These are phyloP conservation scores for Neospermospora avenae DNA, from an alignment of 2,329 filamentous ascomycete species.

Conservation along the genomic window DNA sequence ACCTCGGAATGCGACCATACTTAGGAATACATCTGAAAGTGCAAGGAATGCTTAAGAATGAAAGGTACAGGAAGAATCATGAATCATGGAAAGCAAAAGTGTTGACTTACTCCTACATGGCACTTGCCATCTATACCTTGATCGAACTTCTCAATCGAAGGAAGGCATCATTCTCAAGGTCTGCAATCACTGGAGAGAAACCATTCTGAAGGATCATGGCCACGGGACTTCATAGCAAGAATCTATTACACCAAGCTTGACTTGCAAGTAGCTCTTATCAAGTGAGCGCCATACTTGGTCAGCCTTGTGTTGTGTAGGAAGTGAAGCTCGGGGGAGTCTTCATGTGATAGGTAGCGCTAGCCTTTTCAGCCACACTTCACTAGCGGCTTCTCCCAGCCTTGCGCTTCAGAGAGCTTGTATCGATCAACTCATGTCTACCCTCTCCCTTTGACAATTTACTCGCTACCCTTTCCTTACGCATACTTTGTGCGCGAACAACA, in stretches of 20 bases:
- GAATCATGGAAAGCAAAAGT: not conserved
- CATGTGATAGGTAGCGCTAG: not conserved
- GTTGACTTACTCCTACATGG: no score
- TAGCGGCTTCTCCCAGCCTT: constrained; percentile 21
- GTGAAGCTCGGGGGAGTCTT: not conserved
- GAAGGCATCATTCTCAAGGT: not conserved
- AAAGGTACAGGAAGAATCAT: not conserved
- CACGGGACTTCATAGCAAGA: no score
- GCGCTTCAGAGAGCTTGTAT: constrained; percentile 16
- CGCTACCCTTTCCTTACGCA: not conserved
- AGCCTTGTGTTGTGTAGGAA: not conserved
- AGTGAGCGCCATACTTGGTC: not conserved
- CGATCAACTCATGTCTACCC: not conserved
- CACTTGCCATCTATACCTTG: not conserved
- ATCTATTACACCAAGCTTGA: no score
- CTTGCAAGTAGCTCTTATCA: no score
- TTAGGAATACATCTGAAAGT: constrained; percentile 22
- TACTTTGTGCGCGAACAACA: constrained; percentile 13
- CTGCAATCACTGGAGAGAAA: not conserved
- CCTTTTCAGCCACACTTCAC: constrained; percentile 7
- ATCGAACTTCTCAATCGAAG: not conserved
- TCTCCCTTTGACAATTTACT: not conserved
- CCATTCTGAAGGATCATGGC: not conserved
- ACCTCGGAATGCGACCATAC: constrained; percentile 13
- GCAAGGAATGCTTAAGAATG: constrained; percentile 5